Conservation (phyloP, 2,329 filamentous ascomycete genomes). For the Chaetomiaceae sp. region DNA sequence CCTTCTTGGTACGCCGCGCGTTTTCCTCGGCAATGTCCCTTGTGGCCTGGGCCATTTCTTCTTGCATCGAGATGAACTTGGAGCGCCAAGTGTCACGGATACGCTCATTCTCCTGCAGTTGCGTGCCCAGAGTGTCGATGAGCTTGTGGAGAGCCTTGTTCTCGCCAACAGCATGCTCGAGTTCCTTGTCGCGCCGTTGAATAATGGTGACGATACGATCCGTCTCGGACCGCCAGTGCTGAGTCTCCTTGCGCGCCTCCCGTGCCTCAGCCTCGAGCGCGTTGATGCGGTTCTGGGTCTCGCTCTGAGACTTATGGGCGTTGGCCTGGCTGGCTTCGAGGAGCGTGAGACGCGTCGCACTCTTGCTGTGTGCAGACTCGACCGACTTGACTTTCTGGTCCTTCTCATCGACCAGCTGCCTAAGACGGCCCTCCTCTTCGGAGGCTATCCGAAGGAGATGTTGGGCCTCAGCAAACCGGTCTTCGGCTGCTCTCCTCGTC, state of each 20-base stretch:
- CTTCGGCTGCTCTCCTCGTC: conserved; percentile 62
- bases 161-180: conserved; percentile 46
- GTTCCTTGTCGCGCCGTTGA: conserved; percentile 45
- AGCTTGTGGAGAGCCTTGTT: conserved; percentile 72
- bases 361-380: conserved; percentile 52
- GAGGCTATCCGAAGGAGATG: conserved; percentile 62
- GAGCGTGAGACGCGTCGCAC: conserved; percentile 57
- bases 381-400: conserved; percentile 60
- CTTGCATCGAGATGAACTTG: conserved; percentile 80
- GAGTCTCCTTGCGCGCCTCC: conserved; percentile 51
- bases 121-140: conserved; percentile 67
- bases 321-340: conserved; percentile 63
- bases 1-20: conserved; percentile 69
- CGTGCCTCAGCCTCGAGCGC: conserved; percentile 51
- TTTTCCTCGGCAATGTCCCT: conserved; percentile 80
- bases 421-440: conserved; percentile 67
- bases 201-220: conserved; percentile 52
- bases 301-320: conserved; percentile 48
- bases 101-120: conserved; percentile 80
- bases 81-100: conserved; percentile 77
- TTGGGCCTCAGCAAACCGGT: conserved; percentile 68
- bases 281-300: conserved; percentile 53
- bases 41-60: conserved; percentile 77
- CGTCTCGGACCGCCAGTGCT: conserved; percentile 59
- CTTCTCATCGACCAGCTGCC: conserved; percentile 62